Percentiles rank a stretch among this genome's conserved stretches.
These are phyloP conservation scores for Boletus tylopilopsis DNA, from an alignment of 768 basidiomycete genomes.

Conservation along the genomic window DNA sequence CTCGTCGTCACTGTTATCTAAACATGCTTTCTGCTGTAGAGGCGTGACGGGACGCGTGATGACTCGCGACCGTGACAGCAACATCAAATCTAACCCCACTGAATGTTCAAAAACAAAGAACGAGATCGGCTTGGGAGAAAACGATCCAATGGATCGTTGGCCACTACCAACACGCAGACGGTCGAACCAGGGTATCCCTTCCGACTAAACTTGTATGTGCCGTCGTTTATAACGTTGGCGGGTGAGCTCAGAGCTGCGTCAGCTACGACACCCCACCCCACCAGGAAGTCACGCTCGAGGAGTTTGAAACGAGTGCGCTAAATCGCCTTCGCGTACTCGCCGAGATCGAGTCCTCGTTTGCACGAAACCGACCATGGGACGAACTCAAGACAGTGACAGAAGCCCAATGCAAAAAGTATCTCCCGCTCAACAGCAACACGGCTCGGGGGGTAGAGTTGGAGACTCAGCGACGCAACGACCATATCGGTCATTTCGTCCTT, in stretches of 20 bases:
- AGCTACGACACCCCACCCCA: slow-evolving; percentile 87
- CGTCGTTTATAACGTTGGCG: neutral
- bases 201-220: slow-evolving; percentile 75
- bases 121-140: neutral
- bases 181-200: slow-evolving; percentile 48
- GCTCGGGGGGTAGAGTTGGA: slow-evolving; percentile 47
- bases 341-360: slow-evolving; percentile 87
- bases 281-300: slow-evolving; percentile 89
- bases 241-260: slow-evolving; percentile 6
- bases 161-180: neutral
- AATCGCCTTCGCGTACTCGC: slow-evolving; percentile 83
- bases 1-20: slow-evolving; percentile 17
- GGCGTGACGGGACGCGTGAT: slow-evolving; percentile 26
- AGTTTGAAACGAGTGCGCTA: slow-evolving; percentile 90
- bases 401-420: slow-evolving; percentile 67
- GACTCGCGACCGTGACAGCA: slow-evolving; percentile 20
- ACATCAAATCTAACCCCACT: neutral
- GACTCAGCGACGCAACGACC: slow-evolving; percentile 73
- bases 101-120: slow-evolving; percentile 23
- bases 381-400: slow-evolving; percentile 66
- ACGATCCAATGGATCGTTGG: neutral
- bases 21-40: neutral
- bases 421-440: slow-evolving; percentile 63
- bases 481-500: slow-evolving; percentile 90
- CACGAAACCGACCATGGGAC: slow-evolving; percentile 77